Percentiles rank a stretch among this genome's conserved stretches.
These are phyloP conservation scores for Pseudogymnoascus sp. DNA, from an alignment of 2,329 filamentous ascomycete species.

Conservation along the genomic window DNA sequence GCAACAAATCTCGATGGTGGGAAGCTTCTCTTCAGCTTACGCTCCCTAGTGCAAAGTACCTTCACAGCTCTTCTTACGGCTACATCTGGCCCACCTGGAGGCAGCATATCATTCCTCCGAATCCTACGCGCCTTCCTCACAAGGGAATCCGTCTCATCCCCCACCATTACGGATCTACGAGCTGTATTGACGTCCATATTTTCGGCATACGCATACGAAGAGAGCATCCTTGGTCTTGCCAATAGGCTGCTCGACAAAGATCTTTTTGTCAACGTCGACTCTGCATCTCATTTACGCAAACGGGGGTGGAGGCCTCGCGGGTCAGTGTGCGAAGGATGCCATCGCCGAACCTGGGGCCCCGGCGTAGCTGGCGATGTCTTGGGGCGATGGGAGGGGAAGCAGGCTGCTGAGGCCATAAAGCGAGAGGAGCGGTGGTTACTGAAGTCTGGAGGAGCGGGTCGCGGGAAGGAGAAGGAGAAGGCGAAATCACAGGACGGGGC, in stretches of 20 bases:
- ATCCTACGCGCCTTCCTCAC: constrained; percentile 84
- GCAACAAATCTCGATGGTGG: constrained; percentile 40
- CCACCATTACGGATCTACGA: constrained; percentile 78
- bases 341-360: constrained; percentile 77
- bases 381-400: constrained; percentile 67
- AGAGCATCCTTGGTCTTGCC: constrained; percentile 76
- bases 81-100: constrained; percentile 44
- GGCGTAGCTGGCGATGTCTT: constrained; percentile 71
- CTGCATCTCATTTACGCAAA: constrained; percentile 66
- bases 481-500: neutral
- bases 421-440: constrained; percentile 28
- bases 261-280: constrained; percentile 72
- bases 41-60: constrained; percentile 75
- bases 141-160: constrained; percentile 70
- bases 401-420: constrained; percentile 38
- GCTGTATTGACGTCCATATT: constrained; percentile 83
- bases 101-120: constrained; percentile 72
- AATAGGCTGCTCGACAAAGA: constrained; percentile 83
- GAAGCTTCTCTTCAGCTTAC: constrained; percentile 58
- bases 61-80: constrained; percentile 80
- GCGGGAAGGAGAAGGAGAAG: constrained; percentile 16
- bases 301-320: constrained; percentile 83
- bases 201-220: constrained; percentile 90
- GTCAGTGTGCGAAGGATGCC: constrained; percentile 82
- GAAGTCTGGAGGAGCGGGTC: constrained; percentile 22